These are phyloP conservation scores for Vicia faba DNA, from an alignment of 306 rosid species.

Conservation along the genomic window DNA sequence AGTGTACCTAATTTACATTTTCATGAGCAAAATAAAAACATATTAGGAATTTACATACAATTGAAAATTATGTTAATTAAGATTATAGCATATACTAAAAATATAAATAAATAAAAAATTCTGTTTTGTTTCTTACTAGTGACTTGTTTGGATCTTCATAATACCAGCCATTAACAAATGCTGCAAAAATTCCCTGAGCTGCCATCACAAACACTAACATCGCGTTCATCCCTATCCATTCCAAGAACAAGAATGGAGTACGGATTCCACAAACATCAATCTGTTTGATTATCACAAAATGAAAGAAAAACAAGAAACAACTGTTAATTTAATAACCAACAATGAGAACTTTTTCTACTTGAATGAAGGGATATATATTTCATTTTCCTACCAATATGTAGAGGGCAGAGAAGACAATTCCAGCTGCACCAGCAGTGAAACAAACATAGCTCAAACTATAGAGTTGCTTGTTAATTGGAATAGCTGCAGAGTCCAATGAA, in stretches of 20 bases:
- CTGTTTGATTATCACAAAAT: conserved; percentile 40
- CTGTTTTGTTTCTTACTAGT: conserved; percentile 49
- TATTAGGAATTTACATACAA: background rate
- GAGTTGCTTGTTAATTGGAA: conserved; percentile 88
- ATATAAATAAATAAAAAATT: background rate
- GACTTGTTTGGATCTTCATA: conserved; percentile 50
- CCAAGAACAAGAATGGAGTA: conserved; percentile 72
- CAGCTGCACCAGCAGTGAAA: conserved; percentile 90
- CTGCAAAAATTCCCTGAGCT: conserved; percentile 86
- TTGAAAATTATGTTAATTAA: background rate
- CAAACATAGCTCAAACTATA: conserved; percentile 89
- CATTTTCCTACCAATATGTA: conserved; percentile 61
- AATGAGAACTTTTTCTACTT: background rate
- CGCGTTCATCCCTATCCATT: conserved; percentile 96
- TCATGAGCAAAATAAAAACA: background rate
- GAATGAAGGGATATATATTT: background rate
- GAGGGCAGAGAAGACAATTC: conserved; percentile 72
- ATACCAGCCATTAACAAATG: conserved; percentile 87
- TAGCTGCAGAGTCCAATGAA: conserved; percentile 51
- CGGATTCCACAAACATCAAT: conserved; percentile 80
- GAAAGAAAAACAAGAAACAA: background rate
- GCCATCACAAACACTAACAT: conserved; percentile 92
- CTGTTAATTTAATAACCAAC: background rate
- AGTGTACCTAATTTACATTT: conserved; percentile 58
- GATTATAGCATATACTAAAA: background rate